Percentiles rank a stretch among this genome's conserved stretches.
Evolutionary conservation across 177 flowering plant genomes (phyloP).

Genomic region (Tripterygium wilfordii): DNA sequence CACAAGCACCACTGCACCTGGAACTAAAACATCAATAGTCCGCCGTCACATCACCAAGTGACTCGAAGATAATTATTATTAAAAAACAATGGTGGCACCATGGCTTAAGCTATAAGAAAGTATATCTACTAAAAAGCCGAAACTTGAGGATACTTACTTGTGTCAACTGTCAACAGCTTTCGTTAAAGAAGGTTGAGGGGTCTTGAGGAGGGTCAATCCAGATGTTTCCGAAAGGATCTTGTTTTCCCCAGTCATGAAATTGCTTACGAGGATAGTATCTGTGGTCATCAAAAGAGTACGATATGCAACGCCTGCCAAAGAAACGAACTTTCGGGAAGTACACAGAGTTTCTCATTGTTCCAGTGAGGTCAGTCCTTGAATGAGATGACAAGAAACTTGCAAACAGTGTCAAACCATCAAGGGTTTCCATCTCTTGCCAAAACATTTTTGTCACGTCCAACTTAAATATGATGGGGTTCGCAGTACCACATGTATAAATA

Average conservation of each 20-base stretch:
- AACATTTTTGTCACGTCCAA: conserved; percentile 31
- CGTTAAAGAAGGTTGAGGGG: conserved; percentile 23
- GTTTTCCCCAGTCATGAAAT: conserved; percentile 49
- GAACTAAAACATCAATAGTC: too few species aligned
- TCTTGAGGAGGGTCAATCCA: conserved; percentile 52
- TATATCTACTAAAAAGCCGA: too few species aligned
- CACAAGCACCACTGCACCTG: too few species aligned
- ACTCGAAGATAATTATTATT: too few species aligned
- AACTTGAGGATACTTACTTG: too few species aligned
- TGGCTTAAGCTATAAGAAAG: too few species aligned
- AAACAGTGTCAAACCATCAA: conserved; percentile 46
- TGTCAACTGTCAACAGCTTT: too few species aligned
- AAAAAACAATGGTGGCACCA: too few species aligned
- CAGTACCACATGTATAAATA: conserved; percentile 40
- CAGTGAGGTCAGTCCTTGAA: conserved; percentile 40
- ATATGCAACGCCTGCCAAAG: conserved; percentile 52
- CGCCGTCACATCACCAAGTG: too few species aligned
- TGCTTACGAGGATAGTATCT: conserved; percentile 60
- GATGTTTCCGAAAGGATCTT: conserved; percentile 44
- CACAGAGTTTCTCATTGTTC: conserved; percentile 42
- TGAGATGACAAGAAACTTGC: conserved; percentile 50
- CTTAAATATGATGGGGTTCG: conserved; percentile 50
- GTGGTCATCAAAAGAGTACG: conserved; percentile 38
- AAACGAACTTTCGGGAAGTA: conserved; percentile 53
- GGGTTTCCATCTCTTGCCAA: conserved; percentile 48